These are phyloP conservation scores for Silybum marianum DNA, from an alignment of 129 eudicot genomes.

Conservation along the genomic window DNA sequence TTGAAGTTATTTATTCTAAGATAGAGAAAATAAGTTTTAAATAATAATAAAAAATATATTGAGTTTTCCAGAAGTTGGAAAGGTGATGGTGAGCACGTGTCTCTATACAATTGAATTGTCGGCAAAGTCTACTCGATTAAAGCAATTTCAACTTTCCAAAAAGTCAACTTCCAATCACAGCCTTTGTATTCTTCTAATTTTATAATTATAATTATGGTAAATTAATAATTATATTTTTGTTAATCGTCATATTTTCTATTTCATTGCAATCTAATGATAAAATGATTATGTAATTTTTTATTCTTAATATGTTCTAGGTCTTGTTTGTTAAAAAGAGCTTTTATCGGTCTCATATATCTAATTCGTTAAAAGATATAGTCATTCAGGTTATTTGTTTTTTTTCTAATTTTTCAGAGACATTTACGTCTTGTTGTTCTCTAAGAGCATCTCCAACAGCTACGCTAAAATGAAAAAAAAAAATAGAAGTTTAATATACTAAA, in stretches of 20 bases:
- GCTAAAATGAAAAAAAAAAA: too few species aligned
- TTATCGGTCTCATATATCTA: too few species aligned
- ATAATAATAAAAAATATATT: background rate
- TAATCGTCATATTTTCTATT: background rate
- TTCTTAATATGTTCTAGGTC: background rate
- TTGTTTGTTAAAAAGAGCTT: background rate
- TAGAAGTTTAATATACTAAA: too few species aligned
- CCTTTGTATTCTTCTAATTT: constrained; percentile 10
- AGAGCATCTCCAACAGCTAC: too few species aligned
- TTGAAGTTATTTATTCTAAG: too few species aligned
- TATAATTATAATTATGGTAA: background rate
- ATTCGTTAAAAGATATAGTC: too few species aligned
- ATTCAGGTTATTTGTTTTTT: too few species aligned
- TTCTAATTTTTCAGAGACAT: too few species aligned
- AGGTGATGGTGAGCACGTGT: constrained; percentile 31
- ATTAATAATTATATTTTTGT: constrained; percentile 8
- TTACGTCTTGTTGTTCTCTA: too few species aligned
- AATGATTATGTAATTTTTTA: background rate
- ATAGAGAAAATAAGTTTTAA: too few species aligned
- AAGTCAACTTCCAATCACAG: constrained; percentile 43
- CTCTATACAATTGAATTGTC: constrained; percentile 26
- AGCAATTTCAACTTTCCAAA: constrained; percentile 12
- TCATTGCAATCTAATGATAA: background rate
- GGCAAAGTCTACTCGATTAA: constrained; percentile 22
- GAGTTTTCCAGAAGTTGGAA: background rate